These are phyloP conservation scores for Fusarium pseudograminearum DNA, from an alignment of 2,329 filamentous ascomycete species.

Conservation along the genomic window DNA sequence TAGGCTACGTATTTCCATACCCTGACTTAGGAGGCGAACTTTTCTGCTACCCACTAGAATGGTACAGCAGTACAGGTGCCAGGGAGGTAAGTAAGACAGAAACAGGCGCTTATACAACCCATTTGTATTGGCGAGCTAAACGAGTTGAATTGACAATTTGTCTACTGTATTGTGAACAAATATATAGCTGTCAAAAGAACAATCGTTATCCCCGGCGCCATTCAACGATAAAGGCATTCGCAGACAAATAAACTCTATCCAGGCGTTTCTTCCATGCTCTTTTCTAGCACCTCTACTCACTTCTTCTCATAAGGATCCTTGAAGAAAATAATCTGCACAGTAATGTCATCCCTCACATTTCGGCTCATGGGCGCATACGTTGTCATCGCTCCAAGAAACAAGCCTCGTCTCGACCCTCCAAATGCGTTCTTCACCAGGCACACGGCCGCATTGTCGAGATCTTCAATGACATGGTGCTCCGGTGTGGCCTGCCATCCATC, in stretches of 20 bases:
- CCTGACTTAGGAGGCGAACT: too few species aligned
- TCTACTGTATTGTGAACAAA: neutral
- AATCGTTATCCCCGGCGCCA: neutral
- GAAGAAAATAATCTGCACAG: conserved; percentile 83
- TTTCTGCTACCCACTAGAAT: too few species aligned
- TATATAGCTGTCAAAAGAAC: neutral
- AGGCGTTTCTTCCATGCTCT: neutral
- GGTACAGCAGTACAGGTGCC: neutral
- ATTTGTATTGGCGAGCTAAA: neutral
- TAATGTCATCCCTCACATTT: conserved; percentile 77
- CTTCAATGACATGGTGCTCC: conserved; percentile 78
- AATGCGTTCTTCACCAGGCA: conserved; percentile 85
- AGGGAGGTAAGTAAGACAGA: neutral
- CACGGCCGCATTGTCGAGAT: conserved; percentile 80
- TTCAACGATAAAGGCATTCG: neutral
- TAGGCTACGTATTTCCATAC: too few species aligned
- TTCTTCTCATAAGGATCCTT: conserved; percentile 67
- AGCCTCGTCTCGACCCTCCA: conserved; percentile 78
- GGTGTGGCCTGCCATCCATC: conserved; percentile 46
- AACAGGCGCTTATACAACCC: neutral
- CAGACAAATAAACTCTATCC: neutral
- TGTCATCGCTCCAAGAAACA: conserved; percentile 79
- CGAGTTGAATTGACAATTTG: neutral
- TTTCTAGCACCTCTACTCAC: conserved; percentile 57
- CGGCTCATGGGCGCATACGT: conserved; percentile 77